A percentile compares a stretch with the other conserved stretches of the same genome.
Evolutionary conservation across 768 basidiomycete species (phyloP).

Genomic region (Lactifluus pinguis): DNA sequence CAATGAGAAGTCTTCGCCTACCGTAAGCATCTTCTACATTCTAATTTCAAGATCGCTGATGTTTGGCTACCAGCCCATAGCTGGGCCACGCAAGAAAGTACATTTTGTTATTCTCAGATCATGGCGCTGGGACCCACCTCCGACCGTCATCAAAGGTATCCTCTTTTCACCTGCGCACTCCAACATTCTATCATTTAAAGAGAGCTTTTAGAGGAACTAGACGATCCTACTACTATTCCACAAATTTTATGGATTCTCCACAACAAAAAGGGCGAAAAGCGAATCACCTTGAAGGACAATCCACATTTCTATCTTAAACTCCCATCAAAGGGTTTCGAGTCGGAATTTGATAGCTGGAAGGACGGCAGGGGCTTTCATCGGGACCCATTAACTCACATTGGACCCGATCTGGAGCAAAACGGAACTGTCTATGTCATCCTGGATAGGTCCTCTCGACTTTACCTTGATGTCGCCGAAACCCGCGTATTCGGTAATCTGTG

Average conservation of each 20-base stretch:
- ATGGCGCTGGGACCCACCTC: too few relatives aligned
- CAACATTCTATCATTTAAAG: not conserved
- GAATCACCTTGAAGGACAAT: not conserved
- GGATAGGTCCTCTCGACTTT: not conserved
- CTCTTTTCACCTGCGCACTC: not conserved
- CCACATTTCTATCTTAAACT: not conserved
- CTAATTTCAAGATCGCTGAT: not conserved
- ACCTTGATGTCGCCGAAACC: not conserved
- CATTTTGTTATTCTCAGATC: not conserved
- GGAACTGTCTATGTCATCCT: not conserved
- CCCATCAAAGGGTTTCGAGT: not conserved
- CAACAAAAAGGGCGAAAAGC: not conserved
- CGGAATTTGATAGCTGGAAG: not conserved
- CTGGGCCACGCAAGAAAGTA: not conserved
- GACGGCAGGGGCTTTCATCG: not conserved
- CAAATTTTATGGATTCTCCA: not conserved
- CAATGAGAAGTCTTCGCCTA: not conserved
- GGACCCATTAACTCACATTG: not conserved
- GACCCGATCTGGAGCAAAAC: not conserved
- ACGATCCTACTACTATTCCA: not conserved
- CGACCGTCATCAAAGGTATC: not conserved
- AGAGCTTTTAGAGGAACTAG: not conserved
- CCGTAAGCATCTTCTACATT: not conserved
- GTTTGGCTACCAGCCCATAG: not conserved
- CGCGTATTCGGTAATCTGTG: slow-evolving; percentile 2